A percentile compares a stretch with the other conserved stretches of the same genome.
Evolutionary conservation across 129 eudicot genomes (phyloP).

Genomic region (Oenanthe sinensis): DNA sequence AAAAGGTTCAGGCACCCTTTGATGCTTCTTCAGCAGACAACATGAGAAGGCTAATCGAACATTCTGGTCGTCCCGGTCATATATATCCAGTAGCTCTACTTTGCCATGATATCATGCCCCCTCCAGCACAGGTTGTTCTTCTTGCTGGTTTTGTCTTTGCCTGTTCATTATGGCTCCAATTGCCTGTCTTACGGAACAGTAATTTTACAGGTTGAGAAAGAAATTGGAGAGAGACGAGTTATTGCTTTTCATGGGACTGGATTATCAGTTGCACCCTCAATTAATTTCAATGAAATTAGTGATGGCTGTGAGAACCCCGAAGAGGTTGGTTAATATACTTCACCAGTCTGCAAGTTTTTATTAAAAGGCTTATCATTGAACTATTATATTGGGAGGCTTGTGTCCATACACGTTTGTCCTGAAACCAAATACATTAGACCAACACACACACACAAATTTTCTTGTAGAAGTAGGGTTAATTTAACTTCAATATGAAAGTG

Average conservation of each 20-base stretch:
- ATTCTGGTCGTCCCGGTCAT: conserved; percentile 88
- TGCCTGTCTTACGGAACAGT: neutral
- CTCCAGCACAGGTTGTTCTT: conserved; percentile 70
- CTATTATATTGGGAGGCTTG: neutral
- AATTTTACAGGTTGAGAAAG: conserved; percentile 75
- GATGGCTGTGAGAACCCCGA: conserved; percentile 47
- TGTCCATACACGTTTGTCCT: neutral
- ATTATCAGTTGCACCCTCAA: conserved; percentile 58
- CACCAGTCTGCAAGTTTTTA: neutral
- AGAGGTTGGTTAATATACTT: conserved; percentile 46
- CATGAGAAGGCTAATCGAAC: conserved; percentile 89
- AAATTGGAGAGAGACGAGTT: conserved; percentile 84
- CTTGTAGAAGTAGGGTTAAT: neutral
- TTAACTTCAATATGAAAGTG: neutral
- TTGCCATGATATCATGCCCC: conserved; percentile 97
- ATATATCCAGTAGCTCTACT: conserved; percentile 75
- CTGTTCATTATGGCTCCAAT: neutral
- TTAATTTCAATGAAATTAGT: conserved; percentile 43
- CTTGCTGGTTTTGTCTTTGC: conserved; percentile 5
- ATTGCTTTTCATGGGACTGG: conserved; percentile 83
- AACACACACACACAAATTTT: neutral
- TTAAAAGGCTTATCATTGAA: neutral
- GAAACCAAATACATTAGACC: neutral
- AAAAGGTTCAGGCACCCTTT: conserved; percentile 71
- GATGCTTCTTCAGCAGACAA: conserved; percentile 74